Percentiles rank a stretch among this genome's conserved stretches.
phyloP scores from a whole-genome alignment of 2,329 filamentous ascomycete genomes.

The Trichophyton schoenleinii region DNA sequence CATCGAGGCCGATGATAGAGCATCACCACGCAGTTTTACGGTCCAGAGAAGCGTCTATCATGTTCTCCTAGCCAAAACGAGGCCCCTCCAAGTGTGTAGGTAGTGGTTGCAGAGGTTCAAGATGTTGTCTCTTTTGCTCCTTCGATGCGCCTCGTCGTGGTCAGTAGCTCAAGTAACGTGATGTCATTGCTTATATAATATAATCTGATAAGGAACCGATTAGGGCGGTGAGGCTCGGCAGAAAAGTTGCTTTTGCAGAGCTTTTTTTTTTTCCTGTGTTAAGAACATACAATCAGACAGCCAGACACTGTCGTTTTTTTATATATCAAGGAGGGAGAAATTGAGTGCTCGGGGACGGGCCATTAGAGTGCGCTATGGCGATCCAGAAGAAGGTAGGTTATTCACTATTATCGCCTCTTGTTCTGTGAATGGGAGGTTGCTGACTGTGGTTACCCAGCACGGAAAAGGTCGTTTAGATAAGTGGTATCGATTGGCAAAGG shows the following conservation, averaged over 20 bases:
- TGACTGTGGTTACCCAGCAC: constrained; percentile 39
- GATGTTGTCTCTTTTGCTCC: neutral
- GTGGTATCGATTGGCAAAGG: constrained; percentile 97
- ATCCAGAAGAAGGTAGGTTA: constrained; percentile 74
- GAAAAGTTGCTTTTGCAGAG: constrained; percentile 1
- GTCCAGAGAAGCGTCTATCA: neutral
- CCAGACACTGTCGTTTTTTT: neutral
- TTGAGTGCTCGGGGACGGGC: neutral
- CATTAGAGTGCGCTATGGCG: constrained; percentile 50
- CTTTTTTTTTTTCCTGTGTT: neutral
- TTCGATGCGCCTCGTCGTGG: constrained; percentile 1
- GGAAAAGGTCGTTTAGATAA: constrained; percentile 97
- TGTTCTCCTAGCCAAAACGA: neutral
- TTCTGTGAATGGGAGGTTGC: constrained; percentile 3
- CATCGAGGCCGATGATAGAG: constrained; percentile 22
- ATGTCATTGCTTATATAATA: constrained; percentile 11
- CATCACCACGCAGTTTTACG: constrained; percentile 22
- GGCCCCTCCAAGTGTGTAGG: neutral
- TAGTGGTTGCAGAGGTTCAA: neutral
- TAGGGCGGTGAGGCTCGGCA: neutral
- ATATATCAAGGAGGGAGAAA: neutral
- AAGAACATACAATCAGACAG: neutral
- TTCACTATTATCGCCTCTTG: constrained; percentile 8
- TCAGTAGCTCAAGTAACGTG: constrained; percentile 8
- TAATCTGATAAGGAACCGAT: neutral